Percentiles rank a stretch among this genome's conserved stretches.
Conservation (phyloP, 2,329 filamentous ascomycete species). For the Cercospora beticola region DNA sequence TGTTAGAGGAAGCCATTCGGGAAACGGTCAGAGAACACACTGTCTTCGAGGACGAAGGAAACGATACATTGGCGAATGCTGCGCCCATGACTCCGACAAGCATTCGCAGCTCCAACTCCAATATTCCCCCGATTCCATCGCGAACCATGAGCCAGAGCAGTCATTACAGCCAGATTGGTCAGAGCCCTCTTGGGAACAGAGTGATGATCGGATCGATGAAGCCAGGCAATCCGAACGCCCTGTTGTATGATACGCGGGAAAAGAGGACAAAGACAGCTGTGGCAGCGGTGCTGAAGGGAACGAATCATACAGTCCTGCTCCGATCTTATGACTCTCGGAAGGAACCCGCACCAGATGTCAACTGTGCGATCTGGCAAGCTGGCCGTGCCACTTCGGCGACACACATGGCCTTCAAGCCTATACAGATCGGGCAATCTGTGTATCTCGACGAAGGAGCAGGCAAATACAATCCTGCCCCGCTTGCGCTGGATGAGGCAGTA, state of each 20-base stretch:
- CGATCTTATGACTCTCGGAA: constrained; percentile 94
- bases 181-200: constrained; percentile 59
- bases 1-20: constrained; percentile 74
- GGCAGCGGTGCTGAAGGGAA: constrained; percentile 87
- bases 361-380: constrained; percentile 96
- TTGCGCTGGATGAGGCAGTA: constrained; percentile 83
- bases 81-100: constrained; percentile 51
- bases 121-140: constrained; percentile 45
- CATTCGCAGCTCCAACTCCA: constrained; percentile 42
- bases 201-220: constrained; percentile 53
- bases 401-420: constrained; percentile 90
- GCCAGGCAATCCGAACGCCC: constrained; percentile 79
- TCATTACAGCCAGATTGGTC: constrained; percentile 73
- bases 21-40: constrained; percentile 83
- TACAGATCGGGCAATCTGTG: constrained; percentile 86
- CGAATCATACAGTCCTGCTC: constrained; percentile 66
- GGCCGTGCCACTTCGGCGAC: constrained; percentile 92
- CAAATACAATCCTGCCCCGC: constrained; percentile 85
- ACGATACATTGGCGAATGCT: constrained; percentile 60
- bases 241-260: constrained; percentile 83
- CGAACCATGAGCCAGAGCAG: constrained; percentile 78
- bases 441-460: constrained; percentile 93
- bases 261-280: constrained; percentile 72
- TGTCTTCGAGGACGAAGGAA: constrained; percentile 75
- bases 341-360: constrained; percentile 85